phyloP scores from a whole-genome alignment of 345 rosid species.

The Salix suchowensis region DNA sequence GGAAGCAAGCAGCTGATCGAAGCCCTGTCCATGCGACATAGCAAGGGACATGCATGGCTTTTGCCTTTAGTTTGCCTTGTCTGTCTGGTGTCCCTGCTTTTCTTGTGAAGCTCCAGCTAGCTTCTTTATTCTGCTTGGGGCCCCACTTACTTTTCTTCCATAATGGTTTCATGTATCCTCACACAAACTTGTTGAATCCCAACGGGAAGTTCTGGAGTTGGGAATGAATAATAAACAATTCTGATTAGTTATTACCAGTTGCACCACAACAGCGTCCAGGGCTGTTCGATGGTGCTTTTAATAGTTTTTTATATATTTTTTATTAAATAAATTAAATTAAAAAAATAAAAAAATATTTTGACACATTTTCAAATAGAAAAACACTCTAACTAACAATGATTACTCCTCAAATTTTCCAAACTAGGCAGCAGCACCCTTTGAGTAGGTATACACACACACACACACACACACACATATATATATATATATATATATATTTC shows the following conservation, averaged over 20 bases:
- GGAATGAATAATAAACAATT: not conserved
- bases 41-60: slow-evolving; percentile 2
- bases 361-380: too few relatives aligned
- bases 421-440: not conserved
- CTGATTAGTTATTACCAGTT: not conserved
- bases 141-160: not conserved
- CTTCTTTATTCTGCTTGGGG: not conserved
- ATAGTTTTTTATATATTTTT: too few relatives aligned
- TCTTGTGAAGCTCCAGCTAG: not conserved
- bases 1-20: slow-evolving; percentile 8
- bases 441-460: too few relatives aligned
- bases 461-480: too few relatives aligned
- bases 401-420: not conserved
- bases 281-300: too few relatives aligned
- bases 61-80: slow-evolving; percentile 1
- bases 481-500: not conserved
- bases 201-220: not conserved
- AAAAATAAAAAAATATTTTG: too few relatives aligned
- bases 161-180: not conserved
- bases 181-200: not conserved
- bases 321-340: too few relatives aligned
- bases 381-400: not conserved
- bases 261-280: not conserved
- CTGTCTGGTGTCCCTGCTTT: not conserved
- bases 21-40: not conserved